Base-by-base conservation (phyloP, 305 asterid species). In the Solanum hybrid region DNA sequence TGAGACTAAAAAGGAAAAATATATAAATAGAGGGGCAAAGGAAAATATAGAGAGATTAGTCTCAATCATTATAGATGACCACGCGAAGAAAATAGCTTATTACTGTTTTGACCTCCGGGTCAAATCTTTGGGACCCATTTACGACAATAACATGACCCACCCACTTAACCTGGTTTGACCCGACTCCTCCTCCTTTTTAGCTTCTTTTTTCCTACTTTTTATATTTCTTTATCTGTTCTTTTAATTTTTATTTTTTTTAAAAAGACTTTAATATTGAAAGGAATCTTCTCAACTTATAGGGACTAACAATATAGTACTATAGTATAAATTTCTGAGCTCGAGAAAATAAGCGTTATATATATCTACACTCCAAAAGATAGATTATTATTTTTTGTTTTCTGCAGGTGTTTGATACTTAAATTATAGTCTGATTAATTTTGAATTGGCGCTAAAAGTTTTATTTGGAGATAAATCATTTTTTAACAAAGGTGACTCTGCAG, bases 61-160 rank as follows among this genome's bases (percentile, higher is more conserved):
- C 95, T 91, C 93, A 92, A 93, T 95, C 95, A 95, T 94, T 90
- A 87, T 87, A 79, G 93, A 90, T 89, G 95, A 90, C 94, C 95
- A 93, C 95, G 95, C 95, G 95, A 92, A 91, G 93, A 93, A 91
- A 91, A 34, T 0, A 70, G 84, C 34, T 24, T 1, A 68, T 90
- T 89, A 90, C 93, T 14, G 10, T 88, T 32, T 90, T 90, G 92
- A 90, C 92, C 93, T 79, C 15, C 22, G 26, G 51, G 86, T 73
- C 89, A 87, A 87, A 15, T 37, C 31, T n/a, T 26, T 17, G 84
- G 36, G 72, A 75, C 89, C 83, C 84, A 37, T 38, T 87, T 73
- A 87, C 29, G 13, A 26, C 84, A 87, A 17, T 2, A 73, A 36
- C n/a, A 38, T 73, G 89, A 84, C 76, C 68, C 89, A 87, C 70